Conservation (phyloP, 75 land plant genomes). For the Picea sitchensis region DNA sequence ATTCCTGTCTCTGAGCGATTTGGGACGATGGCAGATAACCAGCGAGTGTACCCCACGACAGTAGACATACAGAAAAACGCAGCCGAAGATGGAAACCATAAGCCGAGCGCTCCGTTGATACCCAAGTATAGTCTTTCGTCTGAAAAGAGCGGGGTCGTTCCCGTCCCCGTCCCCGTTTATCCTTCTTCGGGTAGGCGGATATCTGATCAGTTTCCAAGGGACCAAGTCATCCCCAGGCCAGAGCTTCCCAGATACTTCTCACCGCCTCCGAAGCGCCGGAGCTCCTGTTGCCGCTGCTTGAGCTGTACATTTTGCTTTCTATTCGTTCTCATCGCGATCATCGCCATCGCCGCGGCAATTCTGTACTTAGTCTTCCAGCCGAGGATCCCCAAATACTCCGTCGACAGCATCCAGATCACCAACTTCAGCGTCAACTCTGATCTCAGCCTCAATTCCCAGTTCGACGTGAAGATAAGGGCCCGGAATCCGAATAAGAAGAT, state of each 20-base stretch:
- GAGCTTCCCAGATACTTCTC: slow-evolving; percentile 12
- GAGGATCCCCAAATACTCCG: slow-evolving; percentile 50
- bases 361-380: slow-evolving; percentile 49
- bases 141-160: slow-evolving; percentile 8
- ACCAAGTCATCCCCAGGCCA: not conserved
- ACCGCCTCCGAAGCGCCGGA: slow-evolving; percentile 27
- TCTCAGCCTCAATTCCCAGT: slow-evolving; percentile 37
- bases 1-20: not conserved
- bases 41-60: slow-evolving; percentile 15
- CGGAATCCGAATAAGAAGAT: slow-evolving; percentile 36
- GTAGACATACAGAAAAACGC: slow-evolving; percentile 12
- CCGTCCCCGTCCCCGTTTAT: not conserved
- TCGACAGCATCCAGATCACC: slow-evolving; percentile 35
- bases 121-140: slow-evolving; percentile 7
- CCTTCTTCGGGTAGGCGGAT: too few relatives aligned
- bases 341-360: slow-evolving; percentile 16
- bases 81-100: not conserved
- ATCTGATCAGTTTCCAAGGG: not conserved
- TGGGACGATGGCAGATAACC: slow-evolving; percentile 14
- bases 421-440: slow-evolving; percentile 18
- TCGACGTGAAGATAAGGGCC: slow-evolving; percentile 27
- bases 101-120: slow-evolving; percentile 17
- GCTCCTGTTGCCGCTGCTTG: slow-evolving; percentile 32
- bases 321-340: slow-evolving; percentile 23
- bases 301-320: slow-evolving; percentile 37